Evolutionary conservation across 2,329 filamentous ascomycete genomes (phyloP).

Genomic region (Aureobasidium namibiae): DNA sequence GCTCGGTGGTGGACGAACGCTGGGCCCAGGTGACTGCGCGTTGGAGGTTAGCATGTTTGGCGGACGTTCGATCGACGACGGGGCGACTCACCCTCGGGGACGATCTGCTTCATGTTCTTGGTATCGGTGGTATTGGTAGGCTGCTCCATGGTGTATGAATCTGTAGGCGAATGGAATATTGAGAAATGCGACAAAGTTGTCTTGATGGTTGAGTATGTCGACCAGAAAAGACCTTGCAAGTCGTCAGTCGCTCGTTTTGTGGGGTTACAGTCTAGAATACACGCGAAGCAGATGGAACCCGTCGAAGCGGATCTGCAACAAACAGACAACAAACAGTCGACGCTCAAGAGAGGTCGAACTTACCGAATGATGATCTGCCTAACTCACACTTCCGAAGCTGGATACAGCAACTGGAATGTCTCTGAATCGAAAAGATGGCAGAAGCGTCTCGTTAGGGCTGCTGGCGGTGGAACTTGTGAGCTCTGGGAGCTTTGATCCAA

Average conservation of each 20-base stretch:
- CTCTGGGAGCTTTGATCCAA: neutral
- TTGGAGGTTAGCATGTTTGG: slow-evolving; percentile 16
- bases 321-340: neutral
- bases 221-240: slow-evolving; percentile 4
- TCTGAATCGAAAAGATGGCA: neutral
- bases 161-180: neutral
- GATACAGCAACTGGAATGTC: neutral
- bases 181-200: slow-evolving; percentile 14
- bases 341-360: neutral
- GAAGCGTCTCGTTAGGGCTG: neutral
- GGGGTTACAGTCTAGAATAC: slow-evolving; percentile 2
- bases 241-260: slow-evolving; percentile 9
- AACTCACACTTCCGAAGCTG: neutral
- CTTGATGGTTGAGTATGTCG: slow-evolving; percentile 11
- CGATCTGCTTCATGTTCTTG: slow-evolving; percentile 27
- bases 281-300: slow-evolving; percentile 8
- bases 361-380: neutral
- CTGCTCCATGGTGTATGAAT: slow-evolving; percentile 22
- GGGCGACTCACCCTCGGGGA: slow-evolving; percentile 27
- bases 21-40: slow-evolving; percentile 88
- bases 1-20: slow-evolving; percentile 73
- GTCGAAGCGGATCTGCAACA: neutral
- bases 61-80: neutral
- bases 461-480: neutral
- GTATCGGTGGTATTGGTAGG: slow-evolving; percentile 27